Evolutionary conservation across 768 basidiomycete species (phyloP).

Genomic region (Termitomyces sp.): DNA sequence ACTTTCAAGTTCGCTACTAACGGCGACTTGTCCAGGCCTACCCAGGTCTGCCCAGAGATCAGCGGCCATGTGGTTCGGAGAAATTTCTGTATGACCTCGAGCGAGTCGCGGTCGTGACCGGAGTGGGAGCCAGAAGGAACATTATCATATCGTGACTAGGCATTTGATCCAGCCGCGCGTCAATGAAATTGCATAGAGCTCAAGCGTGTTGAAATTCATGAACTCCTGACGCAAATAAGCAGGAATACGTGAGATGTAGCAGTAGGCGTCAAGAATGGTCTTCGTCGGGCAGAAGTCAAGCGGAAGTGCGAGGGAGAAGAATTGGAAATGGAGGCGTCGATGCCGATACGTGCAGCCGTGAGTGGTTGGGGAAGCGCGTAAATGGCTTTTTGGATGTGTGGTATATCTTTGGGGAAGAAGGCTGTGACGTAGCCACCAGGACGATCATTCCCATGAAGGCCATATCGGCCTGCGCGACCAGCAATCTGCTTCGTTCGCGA

Average conservation of each 20-base stretch:
- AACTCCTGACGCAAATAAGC: slow-evolving; percentile 39
- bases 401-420: slow-evolving; percentile 59
- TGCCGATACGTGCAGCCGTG: slow-evolving; percentile 46
- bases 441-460: slow-evolving; percentile 47
- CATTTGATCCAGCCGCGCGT: slow-evolving; percentile 34
- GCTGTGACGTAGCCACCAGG: slow-evolving; percentile 75
- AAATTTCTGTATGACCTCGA: slow-evolving; percentile 36
- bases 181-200: slow-evolving; percentile 42
- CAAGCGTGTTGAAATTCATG: slow-evolving; percentile 9
- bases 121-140: slow-evolving; percentile 52
- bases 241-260: slow-evolving; percentile 46
- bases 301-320: slow-evolving; percentile 42
- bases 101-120: slow-evolving; percentile 43
- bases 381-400: slow-evolving; percentile 56
- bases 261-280: slow-evolving; percentile 48
- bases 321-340: slow-evolving; percentile 16
- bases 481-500: slow-evolving; percentile 94
- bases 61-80: slow-evolving; percentile 48
- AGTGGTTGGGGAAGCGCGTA: slow-evolving; percentile 49
- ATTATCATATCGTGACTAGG: slow-evolving; percentile 43
- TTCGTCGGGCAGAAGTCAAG: slow-evolving; percentile 32
- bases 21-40: slow-evolving; percentile 32
- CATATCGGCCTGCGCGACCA: slow-evolving; percentile 90
- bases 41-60: slow-evolving; percentile 36
- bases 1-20: slow-evolving; percentile 41